These are phyloP conservation scores for Peniophora sp. DNA, from an alignment of 1,284 basidiomycete species.

Conservation along the genomic window DNA sequence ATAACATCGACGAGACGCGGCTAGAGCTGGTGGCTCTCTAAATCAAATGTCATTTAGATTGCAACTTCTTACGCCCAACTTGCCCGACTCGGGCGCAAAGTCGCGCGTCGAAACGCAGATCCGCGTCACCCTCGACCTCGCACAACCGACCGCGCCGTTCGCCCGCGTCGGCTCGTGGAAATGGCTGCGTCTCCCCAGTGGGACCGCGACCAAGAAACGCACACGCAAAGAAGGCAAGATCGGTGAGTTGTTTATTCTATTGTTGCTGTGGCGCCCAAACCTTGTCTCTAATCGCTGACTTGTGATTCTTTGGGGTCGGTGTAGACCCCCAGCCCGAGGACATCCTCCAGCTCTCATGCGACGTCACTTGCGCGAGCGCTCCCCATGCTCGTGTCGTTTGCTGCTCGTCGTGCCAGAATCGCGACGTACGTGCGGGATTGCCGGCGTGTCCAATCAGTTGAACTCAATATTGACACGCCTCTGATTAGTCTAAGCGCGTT, in stretches of 20 bases:
- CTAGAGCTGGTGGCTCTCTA: too few species aligned
- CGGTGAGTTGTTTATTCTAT: conserved; percentile 33
- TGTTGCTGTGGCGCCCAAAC: too few species aligned
- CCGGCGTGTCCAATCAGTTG: conserved; percentile 6
- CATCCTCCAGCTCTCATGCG: conserved; percentile 59
- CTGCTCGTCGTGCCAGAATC: conserved; percentile 76
- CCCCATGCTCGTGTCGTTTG: conserved; percentile 74
- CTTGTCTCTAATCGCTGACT: conserved; percentile 11
- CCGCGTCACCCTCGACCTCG: conserved; percentile 71
- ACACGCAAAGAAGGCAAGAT: conserved; percentile 84
- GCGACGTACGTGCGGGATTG: conserved; percentile 55
- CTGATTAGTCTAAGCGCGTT: conserved; percentile 72
- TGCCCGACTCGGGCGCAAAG: conserved; percentile 83
- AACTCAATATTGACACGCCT: conserved; percentile 5
- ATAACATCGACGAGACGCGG: too few species aligned
- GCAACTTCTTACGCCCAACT: conserved; percentile 74
- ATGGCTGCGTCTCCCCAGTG: conserved; percentile 70
- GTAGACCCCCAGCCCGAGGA: conserved; percentile 67
- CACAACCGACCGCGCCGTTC: conserved; percentile 57
- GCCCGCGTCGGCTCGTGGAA: conserved; percentile 78
- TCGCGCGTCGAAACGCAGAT: conserved; percentile 92
- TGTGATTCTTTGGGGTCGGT: conserved; percentile 6
- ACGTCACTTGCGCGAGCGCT: conserved; percentile 69
- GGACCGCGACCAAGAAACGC: conserved; percentile 75
- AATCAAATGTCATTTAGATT: conserved; percentile 35